Base-by-base conservation (phyloP, 225 moss, liverwort and hornwort genomes). In the Rhytidiadelphus loreus region DNA sequence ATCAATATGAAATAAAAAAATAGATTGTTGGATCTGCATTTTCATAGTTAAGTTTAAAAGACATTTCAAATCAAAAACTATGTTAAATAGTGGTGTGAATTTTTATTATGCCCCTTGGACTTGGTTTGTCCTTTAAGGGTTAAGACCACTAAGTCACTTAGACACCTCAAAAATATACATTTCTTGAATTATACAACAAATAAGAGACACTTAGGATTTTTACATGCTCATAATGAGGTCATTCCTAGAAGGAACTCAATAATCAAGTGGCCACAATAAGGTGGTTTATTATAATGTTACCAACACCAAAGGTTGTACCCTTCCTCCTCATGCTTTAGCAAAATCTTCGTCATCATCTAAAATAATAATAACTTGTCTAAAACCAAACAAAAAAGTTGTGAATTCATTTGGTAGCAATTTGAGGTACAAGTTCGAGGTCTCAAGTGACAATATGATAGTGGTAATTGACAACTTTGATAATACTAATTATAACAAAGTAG, bases 171-270 rank as follows among this genome's bases (percentile, higher is more conserved):
- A 66, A n/a, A 68, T 68, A n/a, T 0, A 68, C 4, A 22, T 12
- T n/a, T 68, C 9, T 12, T 22, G 6, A 68, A 68, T 22, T 68
- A 4, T 2, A 68, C 4, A 68, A 21, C 22, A 68, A n/a, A 12
- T 3, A n/a, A n/a, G 33, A 66, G 21, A 37, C 2, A 68, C 9
- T 0, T n/a, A 18, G 1, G 12, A 0, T 22, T 68, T 37, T n/a
- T 35, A 12, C 0, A 0, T n/a, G 2, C 2, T 22, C 7, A n/a
- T 68, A 22, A n/a, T 1, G 0, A 66, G 7, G 21, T 66, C 11
- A 8, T 66, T 37, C 7, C 12, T n/a, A 68, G 6, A n/a, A n/a
- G 12, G 12, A 21, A 6, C 12, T 66, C 21, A n/a, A 68, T n/a
- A 68, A 7, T 23, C 68, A n/a, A 23, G n/a, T n/a, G 69, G 12